These are phyloP conservation scores for Hebeloma cylindrosporum DNA, from an alignment of 768 basidiomycete species.

Conservation along the genomic window DNA sequence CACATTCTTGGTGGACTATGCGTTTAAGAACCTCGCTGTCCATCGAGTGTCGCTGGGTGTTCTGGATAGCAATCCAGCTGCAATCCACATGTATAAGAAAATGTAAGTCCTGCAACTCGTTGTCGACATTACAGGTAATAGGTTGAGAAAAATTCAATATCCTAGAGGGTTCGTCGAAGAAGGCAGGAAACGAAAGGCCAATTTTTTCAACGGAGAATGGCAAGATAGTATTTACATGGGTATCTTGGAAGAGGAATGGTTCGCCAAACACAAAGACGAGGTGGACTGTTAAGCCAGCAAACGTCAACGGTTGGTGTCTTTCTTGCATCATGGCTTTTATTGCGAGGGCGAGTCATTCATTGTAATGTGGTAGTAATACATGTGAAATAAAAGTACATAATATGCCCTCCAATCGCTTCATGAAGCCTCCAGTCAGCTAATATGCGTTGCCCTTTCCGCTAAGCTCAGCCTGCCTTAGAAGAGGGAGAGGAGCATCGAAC, in stretches of 20 bases:
- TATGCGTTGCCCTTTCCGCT: constrained; percentile 53
- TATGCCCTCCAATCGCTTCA: no score
- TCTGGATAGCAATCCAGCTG: constrained; percentile 16
- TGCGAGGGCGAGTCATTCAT: no score
- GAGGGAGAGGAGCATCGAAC: constrained; percentile 67
- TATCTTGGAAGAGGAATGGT: constrained; percentile 41
- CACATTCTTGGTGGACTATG: constrained; percentile 17
- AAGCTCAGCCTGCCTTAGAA: constrained; percentile 57
- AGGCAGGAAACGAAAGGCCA: constrained; percentile 34
- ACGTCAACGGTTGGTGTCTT: no score
- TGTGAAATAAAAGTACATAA: no score
- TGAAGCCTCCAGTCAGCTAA: constrained; percentile 8
- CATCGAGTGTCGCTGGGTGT: constrained; percentile 30
- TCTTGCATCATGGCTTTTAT: no score
- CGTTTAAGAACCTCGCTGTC: constrained; percentile 14
- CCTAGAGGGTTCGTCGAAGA: constrained; percentile 41
- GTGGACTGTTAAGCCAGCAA: no score
- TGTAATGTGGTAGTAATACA: no score
- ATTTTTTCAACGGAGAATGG: constrained; percentile 38
- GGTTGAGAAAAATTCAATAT: not conserved
- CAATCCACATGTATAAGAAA: constrained; percentile 27
- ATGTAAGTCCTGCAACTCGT: constrained; percentile 22
- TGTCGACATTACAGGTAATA: not conserved
- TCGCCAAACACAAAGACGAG: constrained; percentile 2
- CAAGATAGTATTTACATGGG: constrained; percentile 40